phyloP scores from a whole-genome alignment of 1,284 basidiomycete genomes.

The Cryptococcus depauperatus region DNA sequence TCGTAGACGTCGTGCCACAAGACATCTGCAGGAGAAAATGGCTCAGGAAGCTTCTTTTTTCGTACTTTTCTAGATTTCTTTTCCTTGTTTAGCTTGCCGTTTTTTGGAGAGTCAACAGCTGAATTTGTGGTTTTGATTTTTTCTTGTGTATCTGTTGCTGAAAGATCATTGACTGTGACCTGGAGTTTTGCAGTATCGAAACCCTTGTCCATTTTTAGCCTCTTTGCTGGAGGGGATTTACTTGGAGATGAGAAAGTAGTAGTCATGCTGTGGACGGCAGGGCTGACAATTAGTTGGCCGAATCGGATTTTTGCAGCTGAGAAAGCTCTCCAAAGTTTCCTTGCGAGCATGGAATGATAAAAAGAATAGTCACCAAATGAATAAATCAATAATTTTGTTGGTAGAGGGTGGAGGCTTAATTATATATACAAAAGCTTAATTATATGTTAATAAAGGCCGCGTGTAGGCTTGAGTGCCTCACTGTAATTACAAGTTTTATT shows the following conservation, averaged over 20 bases:
- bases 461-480: too few relatives aligned
- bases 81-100: slow-evolving; percentile 20
- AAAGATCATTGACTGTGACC: slow-evolving; percentile 24
- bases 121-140: slow-evolving; percentile 4
- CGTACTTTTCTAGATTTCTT: slow-evolving; percentile 12
- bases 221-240: slow-evolving; percentile 22
- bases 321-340: not conserved
- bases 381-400: too few relatives aligned
- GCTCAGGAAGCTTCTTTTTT: slow-evolving; percentile 50
- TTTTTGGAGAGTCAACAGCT: slow-evolving; percentile 7
- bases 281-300: not conserved
- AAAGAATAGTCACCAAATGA: not conserved
- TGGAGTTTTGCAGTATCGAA: not conserved
- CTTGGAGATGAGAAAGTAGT: slow-evolving; percentile 3
- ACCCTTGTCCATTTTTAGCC: slow-evolving; percentile 13
- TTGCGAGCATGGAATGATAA: not conserved
- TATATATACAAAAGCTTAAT: too few relatives aligned
- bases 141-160: slow-evolving; percentile 9
- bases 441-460: not conserved
- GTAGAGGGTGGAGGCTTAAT: too few relatives aligned
- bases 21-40: slow-evolving; percentile 65
- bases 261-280: slow-evolving; percentile 12
- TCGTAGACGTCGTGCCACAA: slow-evolving; percentile 61
- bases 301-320: not conserved
- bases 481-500: too few relatives aligned